Percentiles rank a stretch among this genome's conserved stretches.
Conservation (phyloP, 495 filamentous ascomycete species). For the Haplographium delicatum region DNA sequence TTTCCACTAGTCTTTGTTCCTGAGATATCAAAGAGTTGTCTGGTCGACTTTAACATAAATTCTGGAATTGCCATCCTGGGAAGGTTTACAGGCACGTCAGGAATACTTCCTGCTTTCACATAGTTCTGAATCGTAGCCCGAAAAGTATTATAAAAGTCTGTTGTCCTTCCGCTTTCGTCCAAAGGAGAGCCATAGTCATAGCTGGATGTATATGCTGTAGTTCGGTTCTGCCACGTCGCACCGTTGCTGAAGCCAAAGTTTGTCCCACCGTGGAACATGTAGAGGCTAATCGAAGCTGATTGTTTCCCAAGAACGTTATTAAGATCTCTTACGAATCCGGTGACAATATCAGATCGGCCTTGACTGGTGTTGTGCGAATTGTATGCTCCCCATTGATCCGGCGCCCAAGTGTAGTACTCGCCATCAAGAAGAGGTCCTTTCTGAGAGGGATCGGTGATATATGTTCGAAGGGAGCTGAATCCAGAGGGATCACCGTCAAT, state of each 20-base stretch:
- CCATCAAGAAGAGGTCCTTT: constrained; percentile 40
- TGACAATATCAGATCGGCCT: not conserved
- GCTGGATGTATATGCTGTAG: constrained; percentile 36
- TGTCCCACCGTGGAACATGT: constrained; percentile 46
- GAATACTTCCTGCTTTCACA: constrained; percentile 9
- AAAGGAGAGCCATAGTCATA: constrained; percentile 45
- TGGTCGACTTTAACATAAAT: not conserved
- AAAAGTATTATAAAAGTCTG: constrained; percentile 35
- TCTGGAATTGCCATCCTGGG: not conserved
- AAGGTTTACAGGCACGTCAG: not conserved
- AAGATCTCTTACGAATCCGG: constrained; percentile 23
- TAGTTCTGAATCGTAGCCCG: constrained; percentile 33
- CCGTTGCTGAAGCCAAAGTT: constrained; percentile 43
- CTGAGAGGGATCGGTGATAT: constrained; percentile 35
- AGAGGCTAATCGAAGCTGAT: constrained; percentile 39
- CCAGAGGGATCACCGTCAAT: constrained; percentile 41
- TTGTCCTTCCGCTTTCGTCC: constrained; percentile 42
- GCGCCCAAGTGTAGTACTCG: constrained; percentile 39
- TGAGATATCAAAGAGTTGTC: not conserved
- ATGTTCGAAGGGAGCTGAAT: constrained; percentile 33
- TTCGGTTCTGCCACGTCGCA: constrained; percentile 34
- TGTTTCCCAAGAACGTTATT: constrained; percentile 35
- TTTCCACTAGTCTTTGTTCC: not conserved
- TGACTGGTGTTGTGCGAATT: constrained; percentile 29
- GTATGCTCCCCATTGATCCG: constrained; percentile 35